Evolutionary conservation across 2,329 filamentous ascomycete genomes (phyloP), one percentile per base, ranked within the genome.

Genomic region (Microsporum ferrugineum): DNA sequence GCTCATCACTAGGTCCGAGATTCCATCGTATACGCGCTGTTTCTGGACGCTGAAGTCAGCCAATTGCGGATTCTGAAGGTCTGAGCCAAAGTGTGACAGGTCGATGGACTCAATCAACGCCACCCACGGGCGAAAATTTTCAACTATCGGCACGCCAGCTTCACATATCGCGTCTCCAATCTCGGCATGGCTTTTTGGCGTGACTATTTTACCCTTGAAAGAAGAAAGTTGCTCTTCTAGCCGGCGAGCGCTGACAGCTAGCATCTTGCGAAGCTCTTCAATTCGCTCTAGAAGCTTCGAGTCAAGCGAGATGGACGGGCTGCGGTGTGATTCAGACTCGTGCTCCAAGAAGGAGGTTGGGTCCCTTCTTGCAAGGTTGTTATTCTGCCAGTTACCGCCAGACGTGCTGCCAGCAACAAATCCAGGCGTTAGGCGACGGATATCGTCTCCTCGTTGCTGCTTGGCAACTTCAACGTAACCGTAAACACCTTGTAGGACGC

Each of bases 381-480:
- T 86, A 70, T 81, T 84, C 66, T 83, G 89, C 94, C 94, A 99
- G 72, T 86, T 92, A 41, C 91, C 94, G 56, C 91, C 92, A 3
- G 84, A 82, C 49, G 80, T 84, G 72, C 89, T 95, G 34, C 91
- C 90, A 63, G 91, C 84, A 36, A 97, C 87, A 71, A 99, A 99
- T 0, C 94, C 94, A 17, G 94, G 94, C 60, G 95, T 87, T 2
- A 97, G 80, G n/a, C 94, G 86, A 14, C 89, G 90, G 60, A 97
- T 95, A 45, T 94, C 88, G 71, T 96, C 92, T 61, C 92, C 92
- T 61, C 91, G 83, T 73, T 97, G 94, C 72, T 95, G 89, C 67
- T 90, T 85, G 14, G 94, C 94, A 55, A 97, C 89, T 71, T 97
- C 92, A 39, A 97, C 92, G 72, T 96, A 99, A 71, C 90, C 94